Conservation (phyloP, 805 yeast genomes). For the Candida koratica region DNA sequence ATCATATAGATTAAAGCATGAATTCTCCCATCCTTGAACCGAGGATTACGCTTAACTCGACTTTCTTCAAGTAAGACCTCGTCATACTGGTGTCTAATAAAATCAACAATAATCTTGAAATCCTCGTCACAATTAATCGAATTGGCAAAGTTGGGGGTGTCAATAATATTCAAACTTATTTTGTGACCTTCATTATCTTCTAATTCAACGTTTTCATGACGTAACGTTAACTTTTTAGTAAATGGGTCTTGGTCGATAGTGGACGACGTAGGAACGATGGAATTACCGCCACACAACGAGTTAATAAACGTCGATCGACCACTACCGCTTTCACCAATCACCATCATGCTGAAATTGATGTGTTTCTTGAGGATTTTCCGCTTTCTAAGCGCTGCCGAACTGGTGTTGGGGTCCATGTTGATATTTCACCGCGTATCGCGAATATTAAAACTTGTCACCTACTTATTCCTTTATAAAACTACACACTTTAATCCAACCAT, state of each 20-base stretch:
- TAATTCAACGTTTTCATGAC: slow-evolving; percentile 78
- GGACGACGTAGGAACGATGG: slow-evolving; percentile 67
- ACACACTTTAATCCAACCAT: slow-evolving; percentile 42
- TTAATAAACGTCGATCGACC: slow-evolving; percentile 93
- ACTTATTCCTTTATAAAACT: too few relatives aligned
- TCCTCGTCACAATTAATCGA: slow-evolving; percentile 64
- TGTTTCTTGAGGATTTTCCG: slow-evolving; percentile 79
- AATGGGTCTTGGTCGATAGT: slow-evolving; percentile 57
- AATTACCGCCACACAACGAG: slow-evolving; percentile 80
- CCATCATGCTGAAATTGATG: slow-evolving; percentile 80
- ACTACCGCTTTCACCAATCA: slow-evolving; percentile 80
- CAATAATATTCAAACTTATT: slow-evolving; percentile 70
- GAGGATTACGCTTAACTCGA: slow-evolving; percentile 77
- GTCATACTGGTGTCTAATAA: slow-evolving; percentile 76
- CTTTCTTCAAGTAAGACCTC: slow-evolving; percentile 78
- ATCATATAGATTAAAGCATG: slow-evolving; percentile 53
- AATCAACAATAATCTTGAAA: slow-evolving; percentile 70
- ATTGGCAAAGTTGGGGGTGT: slow-evolving; percentile 82
- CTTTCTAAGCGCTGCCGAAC: slow-evolving; percentile 45
- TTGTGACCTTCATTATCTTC: slow-evolving; percentile 85
- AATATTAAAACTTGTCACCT: too few relatives aligned
- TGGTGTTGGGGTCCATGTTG: slow-evolving; percentile 20
- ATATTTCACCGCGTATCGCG: neutral
- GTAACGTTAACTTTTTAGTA: slow-evolving; percentile 48
- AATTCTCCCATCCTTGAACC: slow-evolving; percentile 80